Percentiles rank a stretch among this genome's conserved stretches.
These are phyloP conservation scores for Pichia heedii DNA, from an alignment of 805 yeast species.

Conservation along the genomic window DNA sequence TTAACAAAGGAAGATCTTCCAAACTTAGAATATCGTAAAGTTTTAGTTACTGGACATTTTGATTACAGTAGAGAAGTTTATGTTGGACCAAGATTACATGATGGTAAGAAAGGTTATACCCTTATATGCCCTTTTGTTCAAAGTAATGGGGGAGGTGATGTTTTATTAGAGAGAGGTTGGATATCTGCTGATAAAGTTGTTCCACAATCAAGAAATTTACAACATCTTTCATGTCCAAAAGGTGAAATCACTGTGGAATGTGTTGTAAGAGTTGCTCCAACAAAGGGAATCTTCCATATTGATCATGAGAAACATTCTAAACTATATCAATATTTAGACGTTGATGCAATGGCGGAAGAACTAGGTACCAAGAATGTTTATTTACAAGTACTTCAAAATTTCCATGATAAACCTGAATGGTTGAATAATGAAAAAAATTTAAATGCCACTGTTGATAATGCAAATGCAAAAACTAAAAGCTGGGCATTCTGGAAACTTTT, in stretches of 20 bases:
- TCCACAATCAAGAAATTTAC: conserved; percentile 46
- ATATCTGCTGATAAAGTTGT: conserved; percentile 57
- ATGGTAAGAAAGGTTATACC: conserved; percentile 68
- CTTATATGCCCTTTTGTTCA: conserved; percentile 78
- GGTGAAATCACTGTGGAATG: conserved; percentile 69
- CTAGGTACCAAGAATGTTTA: conserved; percentile 65
- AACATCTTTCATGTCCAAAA: conserved; percentile 62
- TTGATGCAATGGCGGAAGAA: conserved; percentile 66
- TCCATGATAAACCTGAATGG: conserved; percentile 54
- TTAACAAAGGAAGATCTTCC: conserved; percentile 52
- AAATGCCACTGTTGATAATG: not conserved
- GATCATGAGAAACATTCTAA: conserved; percentile 60
- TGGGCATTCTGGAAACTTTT: conserved; percentile 11
- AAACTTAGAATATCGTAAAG: conserved; percentile 76
- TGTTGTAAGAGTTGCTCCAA: conserved; percentile 59
- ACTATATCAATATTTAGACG: conserved; percentile 72
- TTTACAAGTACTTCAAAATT: conserved; percentile 62
- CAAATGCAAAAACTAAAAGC: conserved; percentile 1
- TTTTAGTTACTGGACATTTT: conserved; percentile 67
- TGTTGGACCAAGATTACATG: conserved; percentile 79
- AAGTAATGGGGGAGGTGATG: conserved; percentile 62
- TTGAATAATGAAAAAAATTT: conserved; percentile 9
- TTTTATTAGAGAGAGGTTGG: conserved; percentile 91
- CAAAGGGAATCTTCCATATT: conserved; percentile 56
- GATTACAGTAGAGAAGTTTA: conserved; percentile 81